phyloP scores from a whole-genome alignment of 345 rosid genomes.

The Iberis pinnata region DNA sequence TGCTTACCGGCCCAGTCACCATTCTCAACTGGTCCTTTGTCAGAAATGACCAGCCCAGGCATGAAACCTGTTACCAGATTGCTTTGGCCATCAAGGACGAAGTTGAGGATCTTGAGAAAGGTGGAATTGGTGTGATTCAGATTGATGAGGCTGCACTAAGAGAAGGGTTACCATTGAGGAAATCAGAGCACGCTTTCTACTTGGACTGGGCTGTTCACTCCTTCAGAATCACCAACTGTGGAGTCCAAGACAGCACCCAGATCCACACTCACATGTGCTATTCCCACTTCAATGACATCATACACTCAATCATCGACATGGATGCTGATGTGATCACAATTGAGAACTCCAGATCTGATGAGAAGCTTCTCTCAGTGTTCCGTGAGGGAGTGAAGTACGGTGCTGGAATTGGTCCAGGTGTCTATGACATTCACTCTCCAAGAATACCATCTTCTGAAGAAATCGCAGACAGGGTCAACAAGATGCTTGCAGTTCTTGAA shows the following conservation, averaged over 20 bases:
- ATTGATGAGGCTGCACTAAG: conserved; percentile 98
- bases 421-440: conserved; percentile 95
- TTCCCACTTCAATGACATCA: conserved; percentile 97
- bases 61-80: conserved; percentile 92
- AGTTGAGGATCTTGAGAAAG: conserved; percentile 98
- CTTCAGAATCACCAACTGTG: conserved; percentile 90
- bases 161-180: conserved; percentile 98
- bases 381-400: conserved; percentile 97
- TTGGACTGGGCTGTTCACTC: conserved; percentile 99
- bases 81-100: conserved; percentile 99
- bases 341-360: conserved; percentile 98
- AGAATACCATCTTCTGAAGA: conserved; percentile 93
- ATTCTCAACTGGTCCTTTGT: conserved; percentile 99
- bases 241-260: conserved; percentile 84
- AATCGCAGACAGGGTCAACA: conserved; percentile 91
- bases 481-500: conserved; percentile 97
- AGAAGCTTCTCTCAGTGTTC: conserved; percentile 96
- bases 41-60: conserved; percentile 98
- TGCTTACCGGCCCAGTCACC: conserved; percentile 99
- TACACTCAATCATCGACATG: conserved; percentile 98
- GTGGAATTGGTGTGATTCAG: conserved; percentile 79
- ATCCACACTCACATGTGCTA: conserved; percentile 99
- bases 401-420: conserved; percentile 98
- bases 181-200: conserved; percentile 94
- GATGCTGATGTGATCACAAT: conserved; percentile 98